Percentiles rank a stretch among this genome's conserved stretches.
Evolutionary conservation across 805 yeast species (phyloP).

Genomic region (Candida alai): DNA sequence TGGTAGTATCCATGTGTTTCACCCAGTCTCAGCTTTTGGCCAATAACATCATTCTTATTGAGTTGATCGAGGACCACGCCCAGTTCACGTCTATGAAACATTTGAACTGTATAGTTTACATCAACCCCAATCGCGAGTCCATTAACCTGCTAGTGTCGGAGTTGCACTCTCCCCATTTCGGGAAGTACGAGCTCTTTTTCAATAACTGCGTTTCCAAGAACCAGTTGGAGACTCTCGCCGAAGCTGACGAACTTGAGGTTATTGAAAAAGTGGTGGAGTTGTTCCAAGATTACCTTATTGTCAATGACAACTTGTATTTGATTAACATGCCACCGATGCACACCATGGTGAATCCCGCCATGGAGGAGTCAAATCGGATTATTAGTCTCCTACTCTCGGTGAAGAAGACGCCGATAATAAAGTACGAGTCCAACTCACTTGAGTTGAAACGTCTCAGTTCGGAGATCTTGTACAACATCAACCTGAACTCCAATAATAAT

Average conservation of each 20-base stretch:
- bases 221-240: constrained; percentile 83
- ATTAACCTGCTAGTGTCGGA: constrained; percentile 62
- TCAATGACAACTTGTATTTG: constrained; percentile 64
- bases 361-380: constrained; percentile 38
- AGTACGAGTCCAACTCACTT: constrained; percentile 71
- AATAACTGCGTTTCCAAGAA: constrained; percentile 71
- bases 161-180: constrained; percentile 73
- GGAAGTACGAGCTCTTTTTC: constrained; percentile 72
- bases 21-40: constrained; percentile 82
- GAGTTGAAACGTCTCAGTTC: constrained; percentile 62
- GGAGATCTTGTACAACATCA: constrained; percentile 56
- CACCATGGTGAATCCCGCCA: constrained; percentile 19
- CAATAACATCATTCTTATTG: constrained; percentile 82
- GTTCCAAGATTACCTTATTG: constrained; percentile 76
- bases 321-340: constrained; percentile 14
- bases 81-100: constrained; percentile 59
- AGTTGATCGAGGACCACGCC: constrained; percentile 54
- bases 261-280: constrained; percentile 75
- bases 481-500: constrained; percentile 49
- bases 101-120: constrained; percentile 73
- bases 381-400: constrained; percentile 64
- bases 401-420: constrained; percentile 72
- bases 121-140: constrained; percentile 67
- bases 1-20: constrained; percentile 81
- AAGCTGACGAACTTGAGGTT: constrained; percentile 81